Conservation (phyloP, 768 basidiomycete species). For the Macrolepiota fuliginosa region DNA sequence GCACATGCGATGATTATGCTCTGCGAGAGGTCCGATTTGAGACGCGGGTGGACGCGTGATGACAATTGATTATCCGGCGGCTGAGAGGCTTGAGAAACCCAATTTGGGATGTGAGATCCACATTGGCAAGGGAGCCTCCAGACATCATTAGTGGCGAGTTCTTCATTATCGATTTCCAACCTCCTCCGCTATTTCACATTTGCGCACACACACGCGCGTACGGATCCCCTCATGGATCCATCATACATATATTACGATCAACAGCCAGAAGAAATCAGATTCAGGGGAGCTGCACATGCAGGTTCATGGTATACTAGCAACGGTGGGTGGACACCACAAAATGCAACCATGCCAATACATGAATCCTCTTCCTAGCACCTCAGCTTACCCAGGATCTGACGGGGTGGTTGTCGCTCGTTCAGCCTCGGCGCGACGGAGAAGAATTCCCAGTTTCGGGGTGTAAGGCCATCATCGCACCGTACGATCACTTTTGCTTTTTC, state of each 20-base stretch:
- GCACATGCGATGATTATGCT: conserved; percentile 37
- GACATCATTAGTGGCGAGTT: neutral
- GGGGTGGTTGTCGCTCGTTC: conserved; percentile 60
- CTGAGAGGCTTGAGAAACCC: conserved; percentile 6
- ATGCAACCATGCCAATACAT: neutral
- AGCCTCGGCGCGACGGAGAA: conserved; percentile 29
- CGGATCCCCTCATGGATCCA: neutral
- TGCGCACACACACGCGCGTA: neutral
- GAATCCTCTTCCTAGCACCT: conserved; percentile 36
- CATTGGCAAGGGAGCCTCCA: neutral
- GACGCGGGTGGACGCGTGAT: neutral
- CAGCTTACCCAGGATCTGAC: conserved; percentile 62
- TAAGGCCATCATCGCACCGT: conserved; percentile 97
- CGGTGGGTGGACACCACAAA: conserved; percentile 35
- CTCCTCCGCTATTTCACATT: conserved; percentile 1
- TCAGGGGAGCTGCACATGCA: conserved; percentile 74
- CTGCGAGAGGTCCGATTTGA: neutral
- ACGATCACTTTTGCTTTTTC: conserved; percentile 1
- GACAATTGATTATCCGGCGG: neutral
- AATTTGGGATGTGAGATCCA: conserved; percentile 1
- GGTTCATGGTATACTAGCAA: conserved; percentile 86
- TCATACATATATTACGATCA: neutral
- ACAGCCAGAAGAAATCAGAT: conserved; percentile 1
- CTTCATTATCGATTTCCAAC: conserved; percentile 11
- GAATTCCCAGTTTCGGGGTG: conserved; percentile 61